phyloP scores from a whole-genome alignment of 805 yeast genomes.

The Candida maltosa region DNA sequence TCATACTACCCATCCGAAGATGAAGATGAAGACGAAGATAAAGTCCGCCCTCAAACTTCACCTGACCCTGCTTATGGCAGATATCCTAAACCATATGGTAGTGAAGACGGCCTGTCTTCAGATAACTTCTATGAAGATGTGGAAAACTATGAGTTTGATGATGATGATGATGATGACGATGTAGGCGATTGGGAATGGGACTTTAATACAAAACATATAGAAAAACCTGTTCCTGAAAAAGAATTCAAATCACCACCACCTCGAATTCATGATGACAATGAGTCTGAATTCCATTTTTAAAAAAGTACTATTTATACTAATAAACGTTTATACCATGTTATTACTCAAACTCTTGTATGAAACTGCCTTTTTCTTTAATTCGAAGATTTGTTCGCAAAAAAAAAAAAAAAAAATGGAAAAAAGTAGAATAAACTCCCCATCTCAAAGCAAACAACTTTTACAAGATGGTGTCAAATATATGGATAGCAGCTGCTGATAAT shows the following conservation, averaged over 20 bases:
- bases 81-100: slow-evolving; percentile 2
- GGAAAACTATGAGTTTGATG: slow-evolving; percentile 1
- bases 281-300: slow-evolving; percentile 6
- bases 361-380: too few relatives aligned
- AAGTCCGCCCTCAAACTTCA: slow-evolving; percentile 10
- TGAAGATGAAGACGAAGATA: slow-evolving; percentile 18
- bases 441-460: neutral
- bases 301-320: too few relatives aligned
- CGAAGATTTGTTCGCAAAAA: slow-evolving; percentile 1
- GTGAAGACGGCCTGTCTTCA: neutral
- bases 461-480: slow-evolving; percentile 58
- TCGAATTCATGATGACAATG: slow-evolving; percentile 2
- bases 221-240: slow-evolving; percentile 2
- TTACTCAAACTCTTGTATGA: too few relatives aligned
- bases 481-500: slow-evolving; percentile 95
- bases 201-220: neutral
- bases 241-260: neutral
- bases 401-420: too few relatives aligned
- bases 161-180: neutral
- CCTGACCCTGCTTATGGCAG: too few relatives aligned
- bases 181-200: slow-evolving; percentile 7
- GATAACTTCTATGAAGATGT: too few relatives aligned
- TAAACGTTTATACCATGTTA: too few relatives aligned
- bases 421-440: too few relatives aligned
- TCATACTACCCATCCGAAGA: slow-evolving; percentile 26